A percentile compares a stretch with the other conserved stretches of the same genome.
phyloP scores from a whole-genome alignment of 164 flowering plant species.

The Vitis cinerea region DNA sequence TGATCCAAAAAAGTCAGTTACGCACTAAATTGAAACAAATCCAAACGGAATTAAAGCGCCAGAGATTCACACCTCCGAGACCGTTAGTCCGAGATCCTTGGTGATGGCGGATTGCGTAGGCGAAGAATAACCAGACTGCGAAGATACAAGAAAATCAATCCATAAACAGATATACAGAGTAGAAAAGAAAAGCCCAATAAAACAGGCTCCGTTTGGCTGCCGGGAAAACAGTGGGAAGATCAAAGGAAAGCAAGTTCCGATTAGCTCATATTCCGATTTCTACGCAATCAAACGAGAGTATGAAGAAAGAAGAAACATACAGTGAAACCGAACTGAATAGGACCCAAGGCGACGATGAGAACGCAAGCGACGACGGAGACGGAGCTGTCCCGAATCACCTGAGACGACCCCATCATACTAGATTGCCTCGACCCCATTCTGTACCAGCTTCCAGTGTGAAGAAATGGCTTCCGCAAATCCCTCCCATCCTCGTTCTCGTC shows the following conservation, averaged over 20 bases:
- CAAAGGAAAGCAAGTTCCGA: no score
- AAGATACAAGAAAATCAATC: constrained; percentile 9
- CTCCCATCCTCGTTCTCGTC: constrained; percentile 54
- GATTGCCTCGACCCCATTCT: constrained; percentile 68
- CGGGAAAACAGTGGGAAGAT: no score
- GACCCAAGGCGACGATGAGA: constrained; percentile 53
- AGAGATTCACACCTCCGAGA: constrained; percentile 47
- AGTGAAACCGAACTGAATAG: constrained; percentile 60
- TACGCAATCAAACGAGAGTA: background rate
- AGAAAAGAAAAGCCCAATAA: background rate
- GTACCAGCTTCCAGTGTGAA: constrained; percentile 78
- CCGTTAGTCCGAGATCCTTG: constrained; percentile 46
- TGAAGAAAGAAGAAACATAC: constrained; percentile 16
- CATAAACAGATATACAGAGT: background rate
- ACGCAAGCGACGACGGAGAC: constrained; percentile 56
- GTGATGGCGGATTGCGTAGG: constrained; percentile 62
- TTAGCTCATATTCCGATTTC: no score
- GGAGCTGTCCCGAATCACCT: constrained; percentile 47
- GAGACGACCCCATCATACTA: constrained; percentile 55
- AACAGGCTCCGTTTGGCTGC: background rate
- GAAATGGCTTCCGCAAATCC: constrained; percentile 67
- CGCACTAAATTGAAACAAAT: background rate
- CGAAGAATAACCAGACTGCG: constrained; percentile 67
- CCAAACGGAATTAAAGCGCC: background rate
- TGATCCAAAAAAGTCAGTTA: constrained; percentile 20